phyloP scores from a whole-genome alignment of 768 basidiomycete species.

The Scleroderma bovista region DNA sequence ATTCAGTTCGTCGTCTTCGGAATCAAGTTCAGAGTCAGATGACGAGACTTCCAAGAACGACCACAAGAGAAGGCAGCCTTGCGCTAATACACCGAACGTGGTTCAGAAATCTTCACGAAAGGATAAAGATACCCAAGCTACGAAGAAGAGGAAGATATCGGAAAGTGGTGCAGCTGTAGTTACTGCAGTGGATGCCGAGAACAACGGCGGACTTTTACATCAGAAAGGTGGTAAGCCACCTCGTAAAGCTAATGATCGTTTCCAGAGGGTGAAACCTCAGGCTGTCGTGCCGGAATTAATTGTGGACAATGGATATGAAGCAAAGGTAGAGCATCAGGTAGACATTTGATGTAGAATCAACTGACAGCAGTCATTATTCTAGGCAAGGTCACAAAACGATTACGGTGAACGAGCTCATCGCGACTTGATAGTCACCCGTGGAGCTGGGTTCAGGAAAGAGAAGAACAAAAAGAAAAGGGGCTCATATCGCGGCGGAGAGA shows the following conservation, averaged over 20 bases:
- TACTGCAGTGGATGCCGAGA: constrained; percentile 31
- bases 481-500: constrained; percentile 90
- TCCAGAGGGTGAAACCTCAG: constrained; percentile 72
- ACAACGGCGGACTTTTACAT: neutral
- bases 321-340: constrained; percentile 50
- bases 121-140: constrained; percentile 25
- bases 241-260: constrained; percentile 55
- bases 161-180: constrained; percentile 44
- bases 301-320: constrained; percentile 73
- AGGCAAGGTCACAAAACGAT: constrained; percentile 68
- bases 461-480: constrained; percentile 99
- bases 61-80: neutral
- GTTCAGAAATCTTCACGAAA: neutral
- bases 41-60: constrained; percentile 5
- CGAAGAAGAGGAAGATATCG: constrained; percentile 60
- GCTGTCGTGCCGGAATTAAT: constrained; percentile 37
- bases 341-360: neutral
- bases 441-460: constrained; percentile 95
- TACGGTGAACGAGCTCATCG: constrained; percentile 83
- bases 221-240: constrained; percentile 17
- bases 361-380: neutral
- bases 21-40: constrained; percentile 13
- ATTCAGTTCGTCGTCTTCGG: constrained; percentile 16
- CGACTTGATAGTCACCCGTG: constrained; percentile 90
- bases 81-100: too few species aligned